Evolutionary conservation across 306 rosid species (phyloP), one percentile per base, ranked within the genome.

Genomic region (Cicer pinnatifidum): DNA sequence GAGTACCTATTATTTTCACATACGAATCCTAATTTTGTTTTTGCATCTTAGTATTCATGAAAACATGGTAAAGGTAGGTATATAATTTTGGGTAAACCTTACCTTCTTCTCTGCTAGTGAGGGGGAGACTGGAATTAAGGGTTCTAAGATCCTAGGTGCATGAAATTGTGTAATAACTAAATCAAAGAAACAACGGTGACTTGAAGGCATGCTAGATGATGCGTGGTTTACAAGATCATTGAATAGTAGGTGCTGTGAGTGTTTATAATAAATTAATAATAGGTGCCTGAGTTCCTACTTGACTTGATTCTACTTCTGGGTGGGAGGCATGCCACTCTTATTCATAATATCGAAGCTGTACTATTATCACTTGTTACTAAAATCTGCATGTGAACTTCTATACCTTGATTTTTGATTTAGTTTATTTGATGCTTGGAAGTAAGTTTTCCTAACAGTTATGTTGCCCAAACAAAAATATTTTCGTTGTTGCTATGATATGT

Each of bases 101-200:
- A 35, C 52, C 57, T 66, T 41, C 46, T 50, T 48, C 46, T 50
- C 20, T 19, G 33, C 23, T 52, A 52, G 72, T 6, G 47, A 54
- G 54, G 35, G 28, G 20, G 4, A 38, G 52, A 52, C 39, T 72
- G 69, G 57, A 72, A 12, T 51, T 58, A 39, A 57, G 54, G 40
- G 57, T 67, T 73, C 54, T 46, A 68, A 16, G 65, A 60, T 40
- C 33, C 61, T 7, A 76, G 54, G 41, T 60, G 52, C 13, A 44
- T 81, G 57, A 51, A 53, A 38, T 54, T 15, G 11, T 56, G 46
- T 23, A 17, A 7, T 46, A 13, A 56, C 16, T 72, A 37, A 43
- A 69, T 43, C 64, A 43, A 37, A 41, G 76, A 77, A 77, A 50
- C 64, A 37, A 45, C 12, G 23, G 6, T 64, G 75, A 53, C 17